Conservation (phyloP, 225 moss, liverwort and hornwort species). For the Ulota crispa region DNA sequence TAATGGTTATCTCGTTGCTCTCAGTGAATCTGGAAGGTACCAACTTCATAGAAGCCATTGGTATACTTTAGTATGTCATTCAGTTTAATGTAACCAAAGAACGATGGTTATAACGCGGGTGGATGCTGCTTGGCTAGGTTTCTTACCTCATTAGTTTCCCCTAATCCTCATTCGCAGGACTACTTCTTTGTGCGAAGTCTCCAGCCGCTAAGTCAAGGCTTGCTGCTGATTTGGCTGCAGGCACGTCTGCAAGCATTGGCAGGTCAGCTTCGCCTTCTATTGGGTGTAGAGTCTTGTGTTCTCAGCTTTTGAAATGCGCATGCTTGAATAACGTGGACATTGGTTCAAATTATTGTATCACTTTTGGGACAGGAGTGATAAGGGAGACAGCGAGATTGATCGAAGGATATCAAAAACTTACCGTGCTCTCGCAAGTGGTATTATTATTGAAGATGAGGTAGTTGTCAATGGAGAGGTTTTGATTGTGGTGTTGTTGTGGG, state of each 20-base stretch:
- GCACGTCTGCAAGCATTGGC: conserved; percentile 58
- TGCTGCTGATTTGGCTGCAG: conserved; percentile 80
- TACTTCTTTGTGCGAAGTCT: conserved; percentile 88
- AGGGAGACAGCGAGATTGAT: conserved; percentile 29
- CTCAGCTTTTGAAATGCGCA: not conserved
- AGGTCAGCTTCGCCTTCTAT: conserved; percentile 44
- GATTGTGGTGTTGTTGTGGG: not conserved
- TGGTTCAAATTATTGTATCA: not conserved
- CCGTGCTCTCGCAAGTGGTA: conserved; percentile 73
- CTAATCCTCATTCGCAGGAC: conserved; percentile 43
- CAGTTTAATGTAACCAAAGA: not conserved
- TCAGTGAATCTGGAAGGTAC: not conserved
- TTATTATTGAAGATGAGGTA: conserved; percentile 70
- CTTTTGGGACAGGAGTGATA: conserved; percentile 40
- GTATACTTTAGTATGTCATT: not conserved
- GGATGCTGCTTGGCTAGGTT: conserved; percentile 16
- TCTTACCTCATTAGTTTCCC: not conserved
- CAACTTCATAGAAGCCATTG: not conserved
- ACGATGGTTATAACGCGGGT: conserved; percentile 5
- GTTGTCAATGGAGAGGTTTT: not conserved
- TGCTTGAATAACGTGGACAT: not conserved
- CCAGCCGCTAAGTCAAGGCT: conserved; percentile 74
- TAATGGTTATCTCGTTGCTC: not conserved
- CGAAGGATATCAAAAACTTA: conserved; percentile 77
- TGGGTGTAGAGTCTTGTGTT: not conserved